These are phyloP conservation scores for Citrullus colocynthis DNA, from an alignment of 306 rosid genomes.

Conservation along the genomic window DNA sequence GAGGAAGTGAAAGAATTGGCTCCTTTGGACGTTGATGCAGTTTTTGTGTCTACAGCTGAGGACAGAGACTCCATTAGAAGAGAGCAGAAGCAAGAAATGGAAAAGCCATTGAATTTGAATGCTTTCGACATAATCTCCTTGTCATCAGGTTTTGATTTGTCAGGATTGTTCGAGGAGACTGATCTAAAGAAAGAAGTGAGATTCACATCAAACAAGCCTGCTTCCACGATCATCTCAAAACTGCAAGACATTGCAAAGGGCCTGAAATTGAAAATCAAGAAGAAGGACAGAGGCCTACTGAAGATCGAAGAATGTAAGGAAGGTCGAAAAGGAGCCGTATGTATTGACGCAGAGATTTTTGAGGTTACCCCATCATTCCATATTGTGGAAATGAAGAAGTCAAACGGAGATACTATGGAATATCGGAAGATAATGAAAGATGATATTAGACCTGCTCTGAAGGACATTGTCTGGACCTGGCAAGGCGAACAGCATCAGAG, in stretches of 20 bases:
- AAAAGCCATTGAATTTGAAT: constrained; percentile 48
- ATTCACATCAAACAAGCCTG: constrained; percentile 54
- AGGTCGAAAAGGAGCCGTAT: constrained; percentile 68
- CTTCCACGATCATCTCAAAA: constrained; percentile 50
- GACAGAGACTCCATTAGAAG: constrained; percentile 15
- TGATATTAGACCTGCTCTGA: constrained; percentile 72
- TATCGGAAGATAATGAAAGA: constrained; percentile 50
- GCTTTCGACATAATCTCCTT: constrained; percentile 91
- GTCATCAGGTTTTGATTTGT: constrained; percentile 82
- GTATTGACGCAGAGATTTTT: constrained; percentile 65
- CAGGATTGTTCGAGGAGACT: constrained; percentile 67
- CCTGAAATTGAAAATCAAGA: constrained; percentile 46
- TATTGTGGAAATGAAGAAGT: constrained; percentile 65
- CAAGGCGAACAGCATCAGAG: constrained; percentile 50
- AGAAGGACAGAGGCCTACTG: constrained; percentile 64
- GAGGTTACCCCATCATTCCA: constrained; percentile 69
- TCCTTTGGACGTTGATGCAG: constrained; percentile 31
- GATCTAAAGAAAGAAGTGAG: constrained; percentile 50
- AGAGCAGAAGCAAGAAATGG: constrained; percentile 35
- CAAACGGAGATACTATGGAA: constrained; percentile 70
- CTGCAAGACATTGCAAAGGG: constrained; percentile 64
- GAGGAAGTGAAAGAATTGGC: constrained; percentile 19
- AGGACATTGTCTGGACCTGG: constrained; percentile 89
- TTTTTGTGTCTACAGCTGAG: constrained; percentile 27
- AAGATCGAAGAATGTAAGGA: constrained; percentile 59